These are phyloP conservation scores for Thymus quinquecostatus DNA, from an alignment of 257 asterid species.

Conservation along the genomic window DNA sequence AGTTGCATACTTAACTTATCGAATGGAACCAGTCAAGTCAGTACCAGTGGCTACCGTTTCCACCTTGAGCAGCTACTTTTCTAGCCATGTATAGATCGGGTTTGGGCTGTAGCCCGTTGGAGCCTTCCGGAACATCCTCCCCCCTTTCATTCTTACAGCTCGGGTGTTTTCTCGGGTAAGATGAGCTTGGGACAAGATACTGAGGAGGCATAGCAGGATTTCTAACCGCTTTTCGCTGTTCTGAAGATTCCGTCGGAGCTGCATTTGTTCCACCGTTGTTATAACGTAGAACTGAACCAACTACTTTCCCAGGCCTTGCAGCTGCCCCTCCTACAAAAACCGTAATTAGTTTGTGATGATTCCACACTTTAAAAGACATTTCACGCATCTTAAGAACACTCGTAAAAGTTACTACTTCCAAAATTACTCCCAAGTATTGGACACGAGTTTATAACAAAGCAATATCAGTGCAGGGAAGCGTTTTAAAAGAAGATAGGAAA, in stretches of 20 bases:
- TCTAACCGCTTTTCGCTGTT: constrained; percentile 62
- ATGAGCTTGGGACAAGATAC: constrained; percentile 56
- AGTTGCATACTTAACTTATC: constrained; percentile 12
- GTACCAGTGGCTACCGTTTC: constrained; percentile 48
- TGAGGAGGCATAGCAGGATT: constrained; percentile 66
- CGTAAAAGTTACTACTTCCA: neutral
- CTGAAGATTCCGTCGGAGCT: constrained; percentile 54
- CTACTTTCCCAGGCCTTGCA: constrained; percentile 84
- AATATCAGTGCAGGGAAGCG: neutral
- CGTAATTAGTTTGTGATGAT: neutral
- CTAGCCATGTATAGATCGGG: constrained; percentile 42
- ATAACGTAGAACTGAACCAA: constrained; percentile 71
- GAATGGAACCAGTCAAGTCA: constrained; percentile 21
- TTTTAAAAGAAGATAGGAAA: neutral
- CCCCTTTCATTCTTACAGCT: constrained; percentile 46
- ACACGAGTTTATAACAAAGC: neutral
- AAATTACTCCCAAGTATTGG: neutral
- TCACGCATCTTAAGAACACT: neutral
- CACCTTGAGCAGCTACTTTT: constrained; percentile 52
- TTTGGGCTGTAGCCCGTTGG: constrained; percentile 50
- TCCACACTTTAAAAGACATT: constrained; percentile 1
- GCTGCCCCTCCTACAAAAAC: constrained; percentile 58
- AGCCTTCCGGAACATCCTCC: constrained; percentile 42
- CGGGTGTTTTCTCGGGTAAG: constrained; percentile 50
- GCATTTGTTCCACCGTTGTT: constrained; percentile 58